Conservation (phyloP, 306 rosid species). For the Myrica gale region DNA sequence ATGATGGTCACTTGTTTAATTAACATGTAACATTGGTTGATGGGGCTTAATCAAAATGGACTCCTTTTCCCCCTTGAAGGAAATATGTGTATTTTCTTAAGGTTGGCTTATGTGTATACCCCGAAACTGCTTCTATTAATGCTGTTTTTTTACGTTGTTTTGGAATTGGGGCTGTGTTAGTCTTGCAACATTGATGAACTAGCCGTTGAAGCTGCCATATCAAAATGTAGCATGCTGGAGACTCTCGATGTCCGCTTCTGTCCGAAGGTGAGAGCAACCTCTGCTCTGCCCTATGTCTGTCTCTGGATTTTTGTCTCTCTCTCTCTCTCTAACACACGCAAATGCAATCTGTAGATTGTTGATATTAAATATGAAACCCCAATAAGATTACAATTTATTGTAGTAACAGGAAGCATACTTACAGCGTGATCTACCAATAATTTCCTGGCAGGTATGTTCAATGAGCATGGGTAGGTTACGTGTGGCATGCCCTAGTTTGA, state of each 20-base stretch:
- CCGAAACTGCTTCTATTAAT: neutral
- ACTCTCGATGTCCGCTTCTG: conserved; percentile 97
- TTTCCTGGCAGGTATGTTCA: conserved; percentile 48
- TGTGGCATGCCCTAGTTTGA: conserved; percentile 68
- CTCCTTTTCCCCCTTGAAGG: neutral
- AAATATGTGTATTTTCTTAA: neutral
- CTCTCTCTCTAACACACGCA: no score
- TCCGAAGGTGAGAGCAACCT: conserved; percentile 61
- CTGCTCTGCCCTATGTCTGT: neutral
- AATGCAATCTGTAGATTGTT: neutral
- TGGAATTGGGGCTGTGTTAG: conserved; percentile 40
- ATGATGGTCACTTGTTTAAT: neutral
- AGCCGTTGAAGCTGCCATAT: conserved; percentile 80
- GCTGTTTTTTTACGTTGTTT: neutral
- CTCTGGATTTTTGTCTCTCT: neutral
- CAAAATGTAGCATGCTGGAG: conserved; percentile 83
- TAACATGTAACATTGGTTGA: neutral
- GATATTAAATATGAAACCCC: neutral
- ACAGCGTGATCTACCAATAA: neutral
- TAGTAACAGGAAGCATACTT: neutral
- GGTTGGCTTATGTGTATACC: neutral
- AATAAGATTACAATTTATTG: no score
- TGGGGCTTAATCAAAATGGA: neutral
- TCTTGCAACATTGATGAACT: conserved; percentile 83
- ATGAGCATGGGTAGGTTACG: conserved; percentile 77